These are phyloP conservation scores for Colletotrichum liriopes DNA, from an alignment of 2,329 filamentous ascomycete species.

Conservation along the genomic window DNA sequence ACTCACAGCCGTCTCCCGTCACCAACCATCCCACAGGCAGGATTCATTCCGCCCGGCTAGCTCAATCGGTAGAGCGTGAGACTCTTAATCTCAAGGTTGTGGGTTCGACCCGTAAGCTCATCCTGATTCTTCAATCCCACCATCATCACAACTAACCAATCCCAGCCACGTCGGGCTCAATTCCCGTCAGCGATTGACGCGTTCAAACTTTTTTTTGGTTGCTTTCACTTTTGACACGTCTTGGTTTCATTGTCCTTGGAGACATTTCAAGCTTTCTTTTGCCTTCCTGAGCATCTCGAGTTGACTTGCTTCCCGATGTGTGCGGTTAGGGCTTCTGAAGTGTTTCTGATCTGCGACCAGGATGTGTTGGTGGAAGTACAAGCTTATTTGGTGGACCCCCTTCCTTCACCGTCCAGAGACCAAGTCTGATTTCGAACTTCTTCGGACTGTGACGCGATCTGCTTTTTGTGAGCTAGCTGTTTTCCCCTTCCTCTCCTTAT, in stretches of 20 bases:
- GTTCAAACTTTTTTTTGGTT: background rate
- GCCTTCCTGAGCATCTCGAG: background rate
- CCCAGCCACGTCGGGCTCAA: conserved; percentile 41
- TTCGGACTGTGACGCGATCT: background rate
- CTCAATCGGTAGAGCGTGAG: conserved; percentile 83
- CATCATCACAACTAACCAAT: background rate
- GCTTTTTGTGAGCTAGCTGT: background rate
- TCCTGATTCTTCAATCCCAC: background rate
- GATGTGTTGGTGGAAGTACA: background rate
- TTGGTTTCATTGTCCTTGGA: too few species aligned
- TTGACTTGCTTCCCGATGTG: conserved; percentile 3
- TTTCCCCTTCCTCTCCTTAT: background rate
- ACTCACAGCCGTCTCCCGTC: rapidly evolving
- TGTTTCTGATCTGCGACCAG: background rate
- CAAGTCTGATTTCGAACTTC: too few species aligned
- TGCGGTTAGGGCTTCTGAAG: conserved; percentile 12
- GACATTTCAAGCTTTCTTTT: too few species aligned
- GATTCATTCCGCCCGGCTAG: conserved; percentile 65
- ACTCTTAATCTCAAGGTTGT: conserved; percentile 76
- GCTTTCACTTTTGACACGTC: background rate
- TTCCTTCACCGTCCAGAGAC: too few species aligned
- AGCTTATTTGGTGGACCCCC: conserved; percentile 10
- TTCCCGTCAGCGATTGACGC: conserved; percentile 27
- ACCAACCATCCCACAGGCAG: conserved; percentile 24
- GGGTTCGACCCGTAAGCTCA: conserved; percentile 60